Evolutionary conservation across 176 grass and related monocot species (phyloP).

Genomic region (Oryza coarctata): DNA sequence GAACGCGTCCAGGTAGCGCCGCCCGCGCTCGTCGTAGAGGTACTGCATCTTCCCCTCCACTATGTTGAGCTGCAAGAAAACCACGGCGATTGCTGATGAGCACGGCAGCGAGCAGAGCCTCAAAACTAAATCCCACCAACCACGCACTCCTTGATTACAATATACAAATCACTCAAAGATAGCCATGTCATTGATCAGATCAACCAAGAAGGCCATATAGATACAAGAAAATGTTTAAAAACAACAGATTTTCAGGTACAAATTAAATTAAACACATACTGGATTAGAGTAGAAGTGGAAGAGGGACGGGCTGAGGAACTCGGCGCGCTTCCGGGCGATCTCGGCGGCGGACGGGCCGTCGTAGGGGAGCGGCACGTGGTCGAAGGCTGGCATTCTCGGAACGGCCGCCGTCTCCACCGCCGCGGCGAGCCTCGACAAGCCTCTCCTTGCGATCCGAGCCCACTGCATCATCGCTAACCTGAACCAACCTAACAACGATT

Average conservation of each 20-base stretch:
- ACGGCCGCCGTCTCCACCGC: conserved; percentile 20
- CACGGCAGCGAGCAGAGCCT: neutral
- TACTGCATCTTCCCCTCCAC: conserved; percentile 98
- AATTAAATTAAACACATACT: conserved; percentile 31
- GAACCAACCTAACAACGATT: neutral
- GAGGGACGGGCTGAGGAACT: conserved; percentile 95
- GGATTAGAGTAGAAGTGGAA: conserved; percentile 89
- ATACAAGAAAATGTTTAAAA: neutral
- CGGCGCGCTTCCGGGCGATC: conserved; percentile 67
- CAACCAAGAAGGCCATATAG: neutral
- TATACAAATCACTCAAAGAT: no score
- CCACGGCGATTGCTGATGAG: neutral
- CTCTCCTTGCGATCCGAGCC: conserved; percentile 36
- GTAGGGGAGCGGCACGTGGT: conserved; percentile 71
- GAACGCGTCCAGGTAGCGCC: conserved; percentile 86
- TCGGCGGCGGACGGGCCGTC: conserved; percentile 66
- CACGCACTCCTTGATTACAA: no score
- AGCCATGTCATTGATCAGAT: no score
- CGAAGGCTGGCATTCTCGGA: conserved; percentile 70
- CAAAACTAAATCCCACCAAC: neutral
- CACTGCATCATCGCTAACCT: conserved; percentile 40
- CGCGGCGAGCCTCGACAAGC: conserved; percentile 39
- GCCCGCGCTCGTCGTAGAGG: conserved; percentile 78
- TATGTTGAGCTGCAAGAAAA: conserved; percentile 69
- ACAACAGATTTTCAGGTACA: neutral